Base-by-base conservation (phyloP, 352 stramenopile genomes). In the Poterioochromonas sp. region DNA sequence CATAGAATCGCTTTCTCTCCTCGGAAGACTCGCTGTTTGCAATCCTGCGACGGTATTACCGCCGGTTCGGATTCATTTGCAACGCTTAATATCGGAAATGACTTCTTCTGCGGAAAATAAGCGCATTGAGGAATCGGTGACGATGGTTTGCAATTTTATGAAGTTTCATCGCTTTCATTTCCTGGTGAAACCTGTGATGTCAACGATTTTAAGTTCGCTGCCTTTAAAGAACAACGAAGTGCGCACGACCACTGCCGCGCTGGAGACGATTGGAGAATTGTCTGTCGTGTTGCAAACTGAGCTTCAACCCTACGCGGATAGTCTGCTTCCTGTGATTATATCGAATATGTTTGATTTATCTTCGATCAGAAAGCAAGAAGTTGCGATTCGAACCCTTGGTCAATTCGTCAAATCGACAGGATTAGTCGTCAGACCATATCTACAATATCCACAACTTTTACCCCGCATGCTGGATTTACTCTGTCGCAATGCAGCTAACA, bases 21-120 rank as follows among this genome's bases (percentile, higher is more conserved):
- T 99, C 12, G 94, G 96, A 40, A 87, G 95, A 0, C 80, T 99
- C 12, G 91, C 94, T 26, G 83, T 87, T 26, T 83, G 91, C 0
- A 99, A 99, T 83, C 95, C 96, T 39, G 93, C 94, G 20, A 91
- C 94, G 68, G 92, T 98, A 39, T 90, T 98, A 71, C 94, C 95
- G 11, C 90, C 90, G 3, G 85, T 99, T 70, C 86, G 96, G 1
- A 86, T 92, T 5, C 90, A 97, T 70, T 85, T 99, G 0, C 88
- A 96, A 29, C 90, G 97, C 83, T 80, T 98, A 1, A 89, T 99
- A 53, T 92, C 95, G 0, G 93, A 98, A 82, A 81, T 99, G 3
- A 87, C 93, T 49, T 96, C 96, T 82, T 91, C 91, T 2, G 86
- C 92, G 0, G 93, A 94, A 49, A 77, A 87, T 32, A 85, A 85